Conservation (phyloP, 2,329 filamentous ascomycete genomes). For the Ilyonectria mors-panacis region DNA sequence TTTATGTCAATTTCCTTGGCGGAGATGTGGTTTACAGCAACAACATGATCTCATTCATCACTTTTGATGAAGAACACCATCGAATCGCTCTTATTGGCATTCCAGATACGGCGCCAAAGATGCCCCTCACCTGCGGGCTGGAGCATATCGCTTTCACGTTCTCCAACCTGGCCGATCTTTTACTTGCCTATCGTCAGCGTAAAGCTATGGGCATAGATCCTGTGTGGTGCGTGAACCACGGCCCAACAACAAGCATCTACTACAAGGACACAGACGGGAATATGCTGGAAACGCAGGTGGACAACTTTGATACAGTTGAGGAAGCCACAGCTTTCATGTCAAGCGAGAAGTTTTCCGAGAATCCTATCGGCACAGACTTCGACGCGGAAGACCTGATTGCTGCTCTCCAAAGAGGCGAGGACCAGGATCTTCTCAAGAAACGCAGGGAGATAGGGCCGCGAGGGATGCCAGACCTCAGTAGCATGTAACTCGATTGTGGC, state of each 20-base stretch:
- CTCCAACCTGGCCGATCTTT: neutral
- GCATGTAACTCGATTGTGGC: neutral
- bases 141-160: neutral
- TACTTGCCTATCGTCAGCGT: neutral
- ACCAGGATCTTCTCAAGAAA: neutral
- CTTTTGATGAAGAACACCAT: constrained; percentile 1
- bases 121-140: neutral
- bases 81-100: neutral
- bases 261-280: constrained; percentile 25
- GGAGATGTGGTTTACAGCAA: neutral
- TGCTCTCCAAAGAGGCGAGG: neutral
- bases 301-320: constrained; percentile 29
- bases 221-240: constrained; percentile 25
- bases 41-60: neutral
- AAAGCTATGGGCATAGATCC: constrained; percentile 1
- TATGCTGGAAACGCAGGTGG: constrained; percentile 21
- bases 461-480: neutral
- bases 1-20: constrained; percentile 1
- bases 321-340: constrained; percentile 18
- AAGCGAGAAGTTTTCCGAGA: constrained; percentile 5
- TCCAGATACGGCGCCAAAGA: neutral
- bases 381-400: constrained; percentile 6
- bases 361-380: constrained; percentile 21
- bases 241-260: constrained; percentile 25
- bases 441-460: neutral